Base-by-base conservation (phyloP, 1,284 basidiomycete genomes). In the Tilletia caries region DNA sequence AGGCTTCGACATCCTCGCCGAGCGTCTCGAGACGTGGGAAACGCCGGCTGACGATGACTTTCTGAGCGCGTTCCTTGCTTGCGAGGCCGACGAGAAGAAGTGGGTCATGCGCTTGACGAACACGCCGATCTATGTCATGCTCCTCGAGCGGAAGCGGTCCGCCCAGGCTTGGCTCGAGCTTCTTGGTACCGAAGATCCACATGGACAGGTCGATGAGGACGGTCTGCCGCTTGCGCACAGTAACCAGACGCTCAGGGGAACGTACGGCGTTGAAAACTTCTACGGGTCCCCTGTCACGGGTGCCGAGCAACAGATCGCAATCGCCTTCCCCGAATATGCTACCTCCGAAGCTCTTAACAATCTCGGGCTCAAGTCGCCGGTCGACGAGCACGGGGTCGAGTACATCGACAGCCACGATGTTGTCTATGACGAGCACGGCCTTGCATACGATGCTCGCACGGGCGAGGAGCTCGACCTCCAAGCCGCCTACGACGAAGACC, bases 401-500 rank as follows among this genome's bases (percentile, higher is more conserved):
- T 41, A 65, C 25, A 32, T 71, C 8, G 64, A 67, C 27, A 37
- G 34, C 34, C 58, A 68, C 25, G 67, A 68, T 46, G 62, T 73
- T 29, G 67, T 67, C 23, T 73, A 69, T 50, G 64, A 73, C 44
- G 66, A 73, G n/a, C 32, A 64, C 13, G 70, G 71, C 18, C 64
- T 58, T n/a, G 70, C 70, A 8, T 71, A 64, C 44, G 70, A 68
- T 32, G 67, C 70, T 15, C 41, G 58, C 33, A 71, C 44, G 23
- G 71, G 70, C 0, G 66, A 71, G 43, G 48, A 50, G 41, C 27
- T 71, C 13, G 67, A 68, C 18, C 48, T 69, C 34, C 70, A 72
- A 43, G 69, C 67, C 20, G 68, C 43, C 25, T 60, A 82, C 25
- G 65, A 74, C 25, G 80, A 83, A 50, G 79, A 84, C 41, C 78